Base-by-base conservation (phyloP, 306 rosid genomes). In the Clitoria ternatea region DNA sequence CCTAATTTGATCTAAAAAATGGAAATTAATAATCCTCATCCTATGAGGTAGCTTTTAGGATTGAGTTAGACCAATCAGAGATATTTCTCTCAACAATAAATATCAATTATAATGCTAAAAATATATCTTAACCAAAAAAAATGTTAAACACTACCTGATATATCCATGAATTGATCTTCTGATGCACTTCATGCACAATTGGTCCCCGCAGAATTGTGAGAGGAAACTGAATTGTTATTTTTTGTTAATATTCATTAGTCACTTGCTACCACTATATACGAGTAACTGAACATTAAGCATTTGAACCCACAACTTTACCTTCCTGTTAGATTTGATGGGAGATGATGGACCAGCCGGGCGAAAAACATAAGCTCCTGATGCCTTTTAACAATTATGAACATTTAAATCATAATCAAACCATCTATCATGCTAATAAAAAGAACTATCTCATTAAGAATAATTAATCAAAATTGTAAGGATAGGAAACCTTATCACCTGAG, bases 331-430 rank as follows among this genome's bases (percentile, higher is more conserved):
- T 19, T 40, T 70, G 43, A 85, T 61, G 60, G 73, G 83, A 65
- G 19, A 12, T 15, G 89, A 55, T 65, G 89, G 45, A 73, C 79
- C 85, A 63, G 77, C 71, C 23, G 89, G 89, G 47, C 86, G 83
- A 49, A 85, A 85, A 75, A 85, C 32, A 24, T 85, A 85, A 45
- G 89, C 89, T 65, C 89, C 89, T 24, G 89, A 85, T 0, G 87
- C 81, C 86, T 74, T 74, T 65, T 19, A 60, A 33, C 66, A 74
- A 70, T 77, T 27, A 40, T 29, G 6, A 30, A 66, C 73, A 49
- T 52, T 54, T 23, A 33, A 54, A 75, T 60, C 36, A 45, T 6
- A 44, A 62, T 19, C 11, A 66, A 62, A 52, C 39, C 24, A 49
- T 35, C 48, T 40, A 40, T 30, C 18, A 42, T 26, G 27, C 18